A percentile compares a stretch with the other conserved stretches of the same genome.
These are phyloP conservation scores for Aspergillus novoparasiticus DNA, from an alignment of 2,329 filamentous ascomycete species.

Conservation along the genomic window DNA sequence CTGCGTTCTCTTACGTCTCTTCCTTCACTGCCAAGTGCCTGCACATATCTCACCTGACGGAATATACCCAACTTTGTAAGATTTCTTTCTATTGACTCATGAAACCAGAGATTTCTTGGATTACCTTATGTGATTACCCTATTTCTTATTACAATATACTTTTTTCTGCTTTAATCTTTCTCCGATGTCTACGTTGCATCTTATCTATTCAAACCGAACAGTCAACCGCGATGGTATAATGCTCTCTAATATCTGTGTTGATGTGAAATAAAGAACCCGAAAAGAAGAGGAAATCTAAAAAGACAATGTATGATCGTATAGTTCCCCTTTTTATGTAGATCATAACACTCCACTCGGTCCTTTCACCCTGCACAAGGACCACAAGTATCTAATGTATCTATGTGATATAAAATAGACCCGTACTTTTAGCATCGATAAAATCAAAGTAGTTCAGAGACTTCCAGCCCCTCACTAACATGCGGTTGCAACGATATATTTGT, in stretches of 20 bases:
- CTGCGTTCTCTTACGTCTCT: neutral
- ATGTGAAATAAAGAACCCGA: neutral
- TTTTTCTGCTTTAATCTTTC: neutral
- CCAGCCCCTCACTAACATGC: neutral
- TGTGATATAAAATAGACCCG: neutral
- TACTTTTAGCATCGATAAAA: neutral
- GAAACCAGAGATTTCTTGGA: neutral
- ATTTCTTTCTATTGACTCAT: constrained; percentile 4
- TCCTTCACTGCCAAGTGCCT: constrained; percentile 7
- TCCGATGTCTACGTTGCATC: neutral
- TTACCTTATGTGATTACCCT: constrained; percentile 14
- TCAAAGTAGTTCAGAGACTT: neutral
- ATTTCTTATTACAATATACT: constrained; percentile 9
- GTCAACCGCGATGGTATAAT: neutral
- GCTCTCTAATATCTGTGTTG: neutral
- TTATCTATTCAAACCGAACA: constrained; percentile 3
- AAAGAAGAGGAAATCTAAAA: neutral
- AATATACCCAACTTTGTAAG: constrained; percentile 13
- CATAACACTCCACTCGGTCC: no score
- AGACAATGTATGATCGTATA: neutral
- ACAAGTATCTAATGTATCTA: neutral
- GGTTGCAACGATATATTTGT: neutral
- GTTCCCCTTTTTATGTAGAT: neutral
- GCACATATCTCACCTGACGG: constrained; percentile 9
- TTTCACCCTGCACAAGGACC: neutral